Conservation (phyloP, 345 rosid species). For the Psidium friedrichsthalianum region DNA sequence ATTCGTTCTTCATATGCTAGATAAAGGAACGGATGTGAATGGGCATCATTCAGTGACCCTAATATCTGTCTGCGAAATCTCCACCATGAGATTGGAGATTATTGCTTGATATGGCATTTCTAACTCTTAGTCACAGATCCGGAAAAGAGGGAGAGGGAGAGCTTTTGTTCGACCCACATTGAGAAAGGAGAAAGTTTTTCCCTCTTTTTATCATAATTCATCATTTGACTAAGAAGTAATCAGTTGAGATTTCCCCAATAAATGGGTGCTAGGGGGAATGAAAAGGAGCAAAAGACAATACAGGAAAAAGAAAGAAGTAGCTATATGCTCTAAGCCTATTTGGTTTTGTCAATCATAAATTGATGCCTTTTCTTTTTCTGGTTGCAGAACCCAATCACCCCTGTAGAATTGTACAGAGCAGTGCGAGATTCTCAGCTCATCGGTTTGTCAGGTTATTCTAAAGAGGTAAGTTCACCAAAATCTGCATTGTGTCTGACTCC, state of each 20-base stretch:
- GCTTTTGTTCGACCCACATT: not conserved
- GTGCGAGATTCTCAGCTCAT: conserved; percentile 87
- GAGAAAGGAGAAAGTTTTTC: not conserved
- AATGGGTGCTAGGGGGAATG: not conserved
- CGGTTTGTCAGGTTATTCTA: conserved; percentile 87
- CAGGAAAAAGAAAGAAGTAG: not conserved
- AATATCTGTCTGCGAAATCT: not conserved
- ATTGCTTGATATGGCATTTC: too few species aligned
- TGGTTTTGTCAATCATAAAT: not conserved
- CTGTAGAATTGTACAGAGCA: conserved; percentile 65
- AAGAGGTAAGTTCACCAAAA: conserved; percentile 41
- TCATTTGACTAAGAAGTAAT: not conserved
- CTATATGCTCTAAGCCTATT: not conserved
- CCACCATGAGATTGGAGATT: not conserved
- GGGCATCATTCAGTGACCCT: not conserved
- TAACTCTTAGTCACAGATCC: not conserved
- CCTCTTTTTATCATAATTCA: not conserved
- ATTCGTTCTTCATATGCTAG: not conserved
- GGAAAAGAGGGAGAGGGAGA: not conserved
- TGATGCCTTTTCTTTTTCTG: not conserved
- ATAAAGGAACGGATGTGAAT: not conserved
- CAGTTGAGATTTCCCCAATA: not conserved
- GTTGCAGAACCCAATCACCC: conserved; percentile 75
- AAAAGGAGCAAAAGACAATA: not conserved
- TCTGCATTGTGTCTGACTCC: not conserved